Conservation (phyloP, 179 eudicot species). For the Nepenthes alata region DNA sequence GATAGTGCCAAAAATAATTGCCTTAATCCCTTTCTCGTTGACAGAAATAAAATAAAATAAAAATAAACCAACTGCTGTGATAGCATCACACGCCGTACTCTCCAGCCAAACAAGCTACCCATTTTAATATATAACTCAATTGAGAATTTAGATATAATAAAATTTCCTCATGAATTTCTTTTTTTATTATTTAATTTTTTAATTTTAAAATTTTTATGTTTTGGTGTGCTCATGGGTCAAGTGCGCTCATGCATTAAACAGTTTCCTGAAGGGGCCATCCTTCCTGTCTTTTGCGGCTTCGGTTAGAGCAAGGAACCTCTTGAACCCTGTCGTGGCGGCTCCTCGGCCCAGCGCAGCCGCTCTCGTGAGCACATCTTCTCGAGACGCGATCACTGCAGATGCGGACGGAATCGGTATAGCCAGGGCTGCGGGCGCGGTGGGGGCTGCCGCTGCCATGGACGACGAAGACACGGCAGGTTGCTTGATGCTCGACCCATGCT, state of each 20-base stretch:
- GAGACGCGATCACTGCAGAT: slow-evolving; percentile 35
- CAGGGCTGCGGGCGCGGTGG: slow-evolving; percentile 21
- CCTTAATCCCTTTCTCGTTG: too few relatives aligned
- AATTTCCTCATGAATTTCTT: too few relatives aligned
- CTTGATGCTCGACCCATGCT: slow-evolving; percentile 60
- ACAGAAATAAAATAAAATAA: too few relatives aligned
- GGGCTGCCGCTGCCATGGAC: slow-evolving; percentile 15
- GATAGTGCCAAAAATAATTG: too few relatives aligned
- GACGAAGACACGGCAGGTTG: slow-evolving; percentile 38
- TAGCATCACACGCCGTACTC: too few relatives aligned
- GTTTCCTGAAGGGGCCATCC: slow-evolving; percentile 86
- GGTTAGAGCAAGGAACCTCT: slow-evolving; percentile 82
- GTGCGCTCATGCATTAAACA: slow-evolving; percentile 50
- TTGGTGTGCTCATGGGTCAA: too few relatives aligned
- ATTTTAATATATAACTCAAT: too few relatives aligned
- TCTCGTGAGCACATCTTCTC: slow-evolving; percentile 87
- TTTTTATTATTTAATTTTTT: too few relatives aligned
- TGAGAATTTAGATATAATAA: too few relatives aligned
- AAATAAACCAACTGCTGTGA: too few relatives aligned
- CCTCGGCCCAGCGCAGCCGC: slow-evolving; percentile 98
- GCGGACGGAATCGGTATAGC: slow-evolving; percentile 20
- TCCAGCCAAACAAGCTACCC: too few relatives aligned
- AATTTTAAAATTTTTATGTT: too few relatives aligned
- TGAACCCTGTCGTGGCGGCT: slow-evolving; percentile 88
- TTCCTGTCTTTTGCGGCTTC: slow-evolving; percentile 93